Base-by-base conservation (phyloP, 495 filamentous ascomycete species). In the Penicillium robsamsonii region DNA sequence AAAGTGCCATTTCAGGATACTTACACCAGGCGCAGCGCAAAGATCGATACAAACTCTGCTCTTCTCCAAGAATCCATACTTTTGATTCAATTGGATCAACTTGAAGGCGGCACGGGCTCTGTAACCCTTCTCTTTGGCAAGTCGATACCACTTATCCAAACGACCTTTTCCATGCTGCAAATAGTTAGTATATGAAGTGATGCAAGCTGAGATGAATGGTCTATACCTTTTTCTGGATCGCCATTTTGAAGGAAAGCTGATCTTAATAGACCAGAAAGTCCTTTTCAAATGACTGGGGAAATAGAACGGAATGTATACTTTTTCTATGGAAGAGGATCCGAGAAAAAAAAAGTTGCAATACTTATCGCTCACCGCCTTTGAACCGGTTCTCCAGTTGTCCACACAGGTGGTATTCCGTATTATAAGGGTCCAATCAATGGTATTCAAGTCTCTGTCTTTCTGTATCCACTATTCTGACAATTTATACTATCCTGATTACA, bases 51-150 rank as follows among this genome's bases (percentile, higher is more conserved):
- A 78, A 53, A 97, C 95, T 74, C 89, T 96, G 73, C 90, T 92
- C 78, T 93, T 92, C 72, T 97, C 91, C 57, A 99, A 79, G 74
- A 99, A 97, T 57, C 90, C 87, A 86, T 95, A 97, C 67, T 96
- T 97, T 75, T 96, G 96, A 78, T 99, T 99, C 63, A 99, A 79
- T 70, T 99, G 94, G 53, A 99, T 92, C 60, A 99, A 73, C 78
- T 99, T 99, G 84, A 99, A 99, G 8, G 94, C 94, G 62, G 94
- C 92, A 76, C 94, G 82, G 40, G 94, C 95, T 62, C 94, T 79
- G 75, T 99, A 99, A 50, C 95, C 94, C 75, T 97, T 97, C 72
- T 99, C 94, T 71, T 97, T 97, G 56, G 94, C 95, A 59, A 99
- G 83, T 64, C 88, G 88, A 75, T 89, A 89, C 91, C 92, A 97